These are phyloP conservation scores for Lipomyces yamanashiensis DNA, from an alignment of 805 yeast species.

Conservation along the genomic window DNA sequence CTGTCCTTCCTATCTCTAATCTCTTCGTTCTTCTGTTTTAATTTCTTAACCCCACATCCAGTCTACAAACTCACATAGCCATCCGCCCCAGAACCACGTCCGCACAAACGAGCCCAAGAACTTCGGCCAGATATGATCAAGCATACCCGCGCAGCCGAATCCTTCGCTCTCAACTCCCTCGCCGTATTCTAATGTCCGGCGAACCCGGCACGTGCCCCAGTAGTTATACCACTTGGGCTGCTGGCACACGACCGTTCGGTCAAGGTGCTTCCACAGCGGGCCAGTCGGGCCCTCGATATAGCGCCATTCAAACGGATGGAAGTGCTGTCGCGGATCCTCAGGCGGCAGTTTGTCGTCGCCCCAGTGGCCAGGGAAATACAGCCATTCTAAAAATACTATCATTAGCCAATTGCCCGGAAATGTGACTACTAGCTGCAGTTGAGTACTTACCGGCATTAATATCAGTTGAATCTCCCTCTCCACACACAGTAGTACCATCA, in stretches of 20 bases:
- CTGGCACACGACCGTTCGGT: slow-evolving; percentile 76
- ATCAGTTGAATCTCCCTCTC: slow-evolving; percentile 39
- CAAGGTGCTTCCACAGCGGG: slow-evolving; percentile 77
- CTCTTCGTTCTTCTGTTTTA: neutral
- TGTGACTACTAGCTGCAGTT: neutral
- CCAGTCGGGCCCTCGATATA: slow-evolving; percentile 94
- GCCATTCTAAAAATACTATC: slow-evolving; percentile 59
- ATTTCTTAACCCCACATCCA: slow-evolving; percentile 37
- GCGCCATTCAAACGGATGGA: slow-evolving; percentile 88
- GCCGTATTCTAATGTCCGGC: slow-evolving; percentile 76
- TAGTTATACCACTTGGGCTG: slow-evolving; percentile 92
- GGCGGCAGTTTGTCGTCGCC: slow-evolving; percentile 76
- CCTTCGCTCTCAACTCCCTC: slow-evolving; percentile 89
- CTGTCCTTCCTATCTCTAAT: neutral
- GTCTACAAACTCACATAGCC: slow-evolving; percentile 43
- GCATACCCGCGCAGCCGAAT: slow-evolving; percentile 73
- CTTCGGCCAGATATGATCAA: slow-evolving; percentile 58
- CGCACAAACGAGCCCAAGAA: slow-evolving; percentile 54
- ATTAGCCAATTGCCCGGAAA: slow-evolving; percentile 49
- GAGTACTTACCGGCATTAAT: slow-evolving; percentile 39
- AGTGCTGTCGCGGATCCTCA: slow-evolving; percentile 76
- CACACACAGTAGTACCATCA: slow-evolving; percentile 56
- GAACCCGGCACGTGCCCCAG: slow-evolving; percentile 78
- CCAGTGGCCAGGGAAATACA: slow-evolving; percentile 83
- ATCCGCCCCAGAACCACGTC: slow-evolving; percentile 44